Base-by-base conservation (phyloP, 2,329 filamentous ascomycete species). In the Onygena corvina region DNA sequence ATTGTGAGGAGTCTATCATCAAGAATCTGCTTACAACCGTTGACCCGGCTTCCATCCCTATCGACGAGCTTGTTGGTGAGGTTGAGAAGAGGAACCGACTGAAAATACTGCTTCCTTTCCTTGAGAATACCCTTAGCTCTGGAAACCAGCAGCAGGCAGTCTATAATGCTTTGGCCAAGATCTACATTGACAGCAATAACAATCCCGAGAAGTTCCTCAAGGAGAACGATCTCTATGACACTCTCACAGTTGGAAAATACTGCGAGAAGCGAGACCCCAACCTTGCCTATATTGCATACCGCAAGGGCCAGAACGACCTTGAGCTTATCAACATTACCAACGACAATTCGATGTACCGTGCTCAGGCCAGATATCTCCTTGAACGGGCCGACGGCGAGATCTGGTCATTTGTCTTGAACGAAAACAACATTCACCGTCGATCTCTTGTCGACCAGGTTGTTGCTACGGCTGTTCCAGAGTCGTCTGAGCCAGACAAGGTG, bases 321-420 rank as follows among this genome's bases (percentile, higher is more conserved):
- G 93, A 98, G 70, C 78, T 98, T 50, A 90, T 98, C 69, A 92
- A 85, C 67, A 90, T 98, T 62, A 96, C 92, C 62, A 98, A 96
- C 60, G 93, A 98, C 70, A 98, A 98, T 71, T 83, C 86, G n/a
- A 98, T 98, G 92, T 98, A 94, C 77, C 84, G 89, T 60, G 86
- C 86, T n/a, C 92, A 98, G 68, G 90, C 89, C 51, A 84, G 92
- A 31, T 98, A 98, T 68, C 76, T 98, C 20, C 74, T 98, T 47
- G 89, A 95, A 61, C 83, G 92, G 57, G 84, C 86, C 31, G 92
- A 98, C 61, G 67, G 74, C 2, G 92, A 98, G 66, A 80, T 98
- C 44, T 98, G 93, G 93, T 76, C 77, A 47, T 98, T 95, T 63
- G 92, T 96, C 11, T 76, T 98, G 29, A 94, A 84, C 66, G 81